These are phyloP conservation scores for Fragaria nilgerrensis DNA, from an alignment of 306 rosid genomes.

Conservation along the genomic window DNA sequence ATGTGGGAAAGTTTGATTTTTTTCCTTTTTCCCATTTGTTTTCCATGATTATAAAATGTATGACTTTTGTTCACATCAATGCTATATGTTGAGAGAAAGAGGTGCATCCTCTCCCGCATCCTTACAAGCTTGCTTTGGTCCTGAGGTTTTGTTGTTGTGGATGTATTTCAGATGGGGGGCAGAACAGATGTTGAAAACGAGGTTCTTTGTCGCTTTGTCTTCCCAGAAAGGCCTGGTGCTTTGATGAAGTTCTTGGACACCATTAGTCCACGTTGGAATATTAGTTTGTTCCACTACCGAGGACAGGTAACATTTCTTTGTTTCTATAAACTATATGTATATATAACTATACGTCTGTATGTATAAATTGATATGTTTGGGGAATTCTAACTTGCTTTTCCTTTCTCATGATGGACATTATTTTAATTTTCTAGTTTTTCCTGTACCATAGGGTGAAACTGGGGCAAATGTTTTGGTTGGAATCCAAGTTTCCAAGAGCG, in stretches of 20 bases:
- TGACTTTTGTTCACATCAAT: background rate
- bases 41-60: background rate
- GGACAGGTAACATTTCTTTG: conserved; percentile 46
- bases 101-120: background rate
- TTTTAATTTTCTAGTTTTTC: background rate
- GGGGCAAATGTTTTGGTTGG: conserved; percentile 92
- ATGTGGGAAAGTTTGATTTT: background rate
- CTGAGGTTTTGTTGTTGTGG: conserved; percentile 26
- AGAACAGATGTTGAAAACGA: conserved; percentile 58
- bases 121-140: conserved; percentile 4
- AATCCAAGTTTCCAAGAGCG: conserved; percentile 52
- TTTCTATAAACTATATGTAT: background rate
- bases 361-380: background rate
- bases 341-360: background rate
- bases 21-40: background rate
- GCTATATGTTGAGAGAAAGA: background rate
- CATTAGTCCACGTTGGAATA: conserved; percentile 95
- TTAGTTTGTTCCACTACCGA: conserved; percentile 83
- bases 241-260: conserved; percentile 79
- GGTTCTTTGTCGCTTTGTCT: conserved; percentile 78
- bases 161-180: conserved; percentile 75
- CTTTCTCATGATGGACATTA: background rate
- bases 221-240: conserved; percentile 97
- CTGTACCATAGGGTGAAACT: conserved; percentile 64
- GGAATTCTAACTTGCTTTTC: background rate